Conservation (phyloP, 192 early-diverging fungal species). For the Coemansia sp. region DNA sequence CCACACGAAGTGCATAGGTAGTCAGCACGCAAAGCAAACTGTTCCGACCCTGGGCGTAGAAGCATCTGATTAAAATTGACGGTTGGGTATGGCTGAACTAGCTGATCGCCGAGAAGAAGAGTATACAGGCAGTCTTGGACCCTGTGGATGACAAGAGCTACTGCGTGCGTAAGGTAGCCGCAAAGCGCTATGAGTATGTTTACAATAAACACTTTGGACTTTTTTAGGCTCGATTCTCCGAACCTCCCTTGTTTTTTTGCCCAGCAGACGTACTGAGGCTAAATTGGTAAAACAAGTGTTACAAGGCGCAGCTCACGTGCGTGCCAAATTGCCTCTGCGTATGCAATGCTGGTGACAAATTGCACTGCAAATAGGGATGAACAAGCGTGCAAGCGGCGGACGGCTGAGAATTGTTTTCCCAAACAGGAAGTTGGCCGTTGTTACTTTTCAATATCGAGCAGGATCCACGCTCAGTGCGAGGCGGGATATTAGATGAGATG, state of each 20-base stretch:
- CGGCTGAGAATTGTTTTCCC: constrained; percentile 7
- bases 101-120: neutral
- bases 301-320: constrained; percentile 10
- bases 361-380: constrained; percentile 3
- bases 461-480: constrained; percentile 1
- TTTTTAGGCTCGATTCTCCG: neutral
- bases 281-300: constrained; percentile 10
- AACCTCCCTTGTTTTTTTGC: neutral
- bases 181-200: neutral
- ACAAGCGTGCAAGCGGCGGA: constrained; percentile 2
- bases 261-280: constrained; percentile 3
- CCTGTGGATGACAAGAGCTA: neutral
- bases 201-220: neutral
- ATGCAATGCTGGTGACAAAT: constrained; percentile 10
- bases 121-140: neutral
- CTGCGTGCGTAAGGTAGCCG: neutral
- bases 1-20: constrained; percentile 14
- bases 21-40: neutral
- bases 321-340: constrained; percentile 4
- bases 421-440: constrained; percentile 2
- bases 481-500: constrained; percentile 9
- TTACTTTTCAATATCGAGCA: constrained; percentile 13
- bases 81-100: neutral
- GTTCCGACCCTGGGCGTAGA: neutral
- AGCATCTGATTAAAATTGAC: neutral